A percentile compares a stretch with the other conserved stretches of the same genome.
phyloP scores from a whole-genome alignment of 176 grass and related monocot species.

The Carex kokanica region DNA sequence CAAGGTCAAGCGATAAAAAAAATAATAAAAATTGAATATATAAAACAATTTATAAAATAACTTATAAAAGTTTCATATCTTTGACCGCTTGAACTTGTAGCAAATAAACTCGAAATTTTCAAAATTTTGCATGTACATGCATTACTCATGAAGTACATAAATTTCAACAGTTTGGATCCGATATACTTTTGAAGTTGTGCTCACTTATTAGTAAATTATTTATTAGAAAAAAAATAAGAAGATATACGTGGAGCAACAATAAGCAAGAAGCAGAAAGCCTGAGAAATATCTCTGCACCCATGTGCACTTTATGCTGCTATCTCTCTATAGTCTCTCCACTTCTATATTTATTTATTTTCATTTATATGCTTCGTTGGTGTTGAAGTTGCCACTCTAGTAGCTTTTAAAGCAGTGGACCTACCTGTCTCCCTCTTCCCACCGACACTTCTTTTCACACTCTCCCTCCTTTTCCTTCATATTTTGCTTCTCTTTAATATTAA shows the following conservation, averaged over 20 bases:
- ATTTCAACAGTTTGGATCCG: too few relatives aligned
- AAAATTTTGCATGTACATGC: too few relatives aligned
- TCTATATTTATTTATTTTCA: not conserved
- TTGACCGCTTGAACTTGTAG: too few relatives aligned
- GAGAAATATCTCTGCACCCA: constrained; percentile 4
- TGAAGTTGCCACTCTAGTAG: constrained; percentile 17
- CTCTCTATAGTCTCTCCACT: not conserved
- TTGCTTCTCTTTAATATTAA: not conserved
- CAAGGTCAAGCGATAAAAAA: too few relatives aligned
- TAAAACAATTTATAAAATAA: too few relatives aligned
- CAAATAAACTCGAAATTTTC: too few relatives aligned
- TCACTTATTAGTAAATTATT: not conserved
- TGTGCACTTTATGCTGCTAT: constrained; percentile 13
- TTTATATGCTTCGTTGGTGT: not conserved
- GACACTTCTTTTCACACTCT: not conserved
- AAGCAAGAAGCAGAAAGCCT: not conserved
- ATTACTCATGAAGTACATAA: too few relatives aligned
- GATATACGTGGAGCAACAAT: not conserved
- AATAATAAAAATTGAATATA: too few relatives aligned
- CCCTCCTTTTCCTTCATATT: not conserved
- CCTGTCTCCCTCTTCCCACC: not conserved
- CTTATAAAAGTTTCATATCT: too few relatives aligned
- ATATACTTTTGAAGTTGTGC: too few relatives aligned
- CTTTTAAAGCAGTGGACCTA: constrained; percentile 28
- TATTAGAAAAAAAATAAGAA: not conserved